phyloP scores from a whole-genome alignment of 352 stramenopile genomes.

The Thraustochytrium striatum region DNA sequence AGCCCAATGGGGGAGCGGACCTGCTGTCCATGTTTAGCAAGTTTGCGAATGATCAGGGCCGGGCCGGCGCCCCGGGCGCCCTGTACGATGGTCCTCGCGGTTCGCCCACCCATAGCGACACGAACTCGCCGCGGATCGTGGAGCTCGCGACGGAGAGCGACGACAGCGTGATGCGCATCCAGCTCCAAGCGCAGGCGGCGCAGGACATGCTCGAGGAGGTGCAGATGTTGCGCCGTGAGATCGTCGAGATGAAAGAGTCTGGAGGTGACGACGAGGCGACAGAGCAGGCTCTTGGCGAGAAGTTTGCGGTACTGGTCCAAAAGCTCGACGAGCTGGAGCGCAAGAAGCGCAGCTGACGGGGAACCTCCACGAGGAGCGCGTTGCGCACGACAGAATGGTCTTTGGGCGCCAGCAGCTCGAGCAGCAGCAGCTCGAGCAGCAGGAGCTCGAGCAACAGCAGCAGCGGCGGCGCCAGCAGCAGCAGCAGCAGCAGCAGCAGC shows the following conservation, averaged over 20 bases:
- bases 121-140: neutral
- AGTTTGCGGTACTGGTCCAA: neutral
- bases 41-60: neutral
- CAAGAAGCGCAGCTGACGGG: neutral
- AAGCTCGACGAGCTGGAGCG: constrained; percentile 37
- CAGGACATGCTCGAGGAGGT: constrained; percentile 21
- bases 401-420: neutral
- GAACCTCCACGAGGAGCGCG: neutral
- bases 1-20: neutral
- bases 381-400: neutral
- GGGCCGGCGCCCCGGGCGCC: neutral
- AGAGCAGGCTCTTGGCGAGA: neutral
- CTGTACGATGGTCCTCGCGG: no score
- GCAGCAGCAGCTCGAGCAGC: neutral
- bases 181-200: neutral
- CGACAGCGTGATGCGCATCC: neutral
- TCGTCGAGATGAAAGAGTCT: neutral
- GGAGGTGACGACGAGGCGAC: neutral
- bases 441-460: neutral
- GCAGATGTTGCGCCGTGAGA: constrained; percentile 16
- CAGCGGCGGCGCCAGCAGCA: neutral
- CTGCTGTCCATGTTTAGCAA: neutral
- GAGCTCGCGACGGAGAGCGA: constrained; percentile 3
- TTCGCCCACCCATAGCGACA: neutral
- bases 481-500: neutral